Base-by-base conservation (phyloP, 2,329 filamentous ascomycete species). In the Colletotrichum cuscutae region DNA sequence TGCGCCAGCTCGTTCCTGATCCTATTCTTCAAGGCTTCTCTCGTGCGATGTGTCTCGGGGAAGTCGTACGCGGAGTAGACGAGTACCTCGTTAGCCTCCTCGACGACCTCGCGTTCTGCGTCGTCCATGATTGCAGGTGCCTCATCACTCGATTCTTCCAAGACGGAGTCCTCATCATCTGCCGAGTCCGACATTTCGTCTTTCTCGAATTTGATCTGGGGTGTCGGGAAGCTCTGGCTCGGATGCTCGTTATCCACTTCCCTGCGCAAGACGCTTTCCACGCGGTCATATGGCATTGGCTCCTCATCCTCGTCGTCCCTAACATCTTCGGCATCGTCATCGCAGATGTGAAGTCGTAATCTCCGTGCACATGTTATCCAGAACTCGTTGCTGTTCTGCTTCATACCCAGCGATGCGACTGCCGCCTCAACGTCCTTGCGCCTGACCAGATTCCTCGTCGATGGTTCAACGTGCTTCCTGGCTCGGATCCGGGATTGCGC, bases 401-500 rank as follows among this genome's bases (percentile, higher is more conserved):
- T 73, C 76, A 90, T 75, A 0, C 85, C 84, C 3, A 90, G 75
- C 2, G 87, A 87, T 1, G 83, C 80, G 1, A 85, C 79, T 0
- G 89, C 89, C 1, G 88, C 86, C 32, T 82, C 78, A 2, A 88
- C 88, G 72, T 91, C 89, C 35, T 83, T 81, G 5, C 72, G 75
- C 54, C 80, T 81, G 3, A 89, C 83, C 5, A 82, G 74, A 5
- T 76, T 73, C 4, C 77, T 77, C 1, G 80, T 77, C 1, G 75
- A 70, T 4, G 79, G 72, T 28, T 81, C 77, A 22, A 76, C 68
- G 7, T 73, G 71, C 9, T 75, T 81, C 75, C 84, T 86, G 4
- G 90, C 86, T 65, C 91, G 87, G 28, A 95, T 82, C 54, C 94
- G 88, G 2, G 93, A 92, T 79, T 89, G 88, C n/a, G 92, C 89